Percentiles rank a stretch among this genome's conserved stretches.
Conservation (phyloP, 306 rosid genomes). For the Macrotyloma uniflorum region DNA sequence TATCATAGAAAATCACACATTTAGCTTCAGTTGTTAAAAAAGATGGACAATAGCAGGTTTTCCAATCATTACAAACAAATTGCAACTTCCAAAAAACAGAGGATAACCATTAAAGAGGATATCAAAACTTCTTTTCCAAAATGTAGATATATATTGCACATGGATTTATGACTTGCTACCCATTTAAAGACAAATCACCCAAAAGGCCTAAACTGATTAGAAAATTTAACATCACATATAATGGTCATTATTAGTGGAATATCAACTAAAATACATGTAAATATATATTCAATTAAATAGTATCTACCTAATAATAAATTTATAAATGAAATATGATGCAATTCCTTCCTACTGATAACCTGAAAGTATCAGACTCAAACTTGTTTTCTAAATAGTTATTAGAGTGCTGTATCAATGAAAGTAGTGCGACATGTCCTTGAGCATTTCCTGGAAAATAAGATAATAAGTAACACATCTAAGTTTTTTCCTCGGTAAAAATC, state of each 20-base stretch:
- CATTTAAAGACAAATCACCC: constrained; percentile 1
- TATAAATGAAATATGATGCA: constrained; percentile 8
- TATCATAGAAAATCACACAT: not conserved
- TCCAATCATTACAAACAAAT: not conserved
- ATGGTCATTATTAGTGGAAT: not conserved
- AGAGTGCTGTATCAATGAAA: not conserved
- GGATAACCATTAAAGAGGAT: not conserved
- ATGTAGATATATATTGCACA: not conserved
- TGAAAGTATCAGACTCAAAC: not conserved
- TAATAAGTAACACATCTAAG: not conserved
- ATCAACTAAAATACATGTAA: not conserved
- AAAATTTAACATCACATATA: not conserved
- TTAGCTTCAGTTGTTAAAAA: not conserved
- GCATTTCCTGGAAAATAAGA: not conserved
- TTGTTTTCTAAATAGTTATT: not conserved
- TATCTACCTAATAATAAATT: not conserved
- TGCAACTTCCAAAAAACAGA: not conserved
- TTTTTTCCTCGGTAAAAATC: not conserved
- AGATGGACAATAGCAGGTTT: not conserved
- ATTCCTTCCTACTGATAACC: not conserved
- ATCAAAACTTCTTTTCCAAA: not conserved
- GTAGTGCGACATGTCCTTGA: not conserved
- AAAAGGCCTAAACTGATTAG: not conserved
- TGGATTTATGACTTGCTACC: not conserved
- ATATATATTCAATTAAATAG: not conserved